A percentile compares a stretch with the other conserved stretches of the same genome.
Evolutionary conservation across 148 eudicot genomes (phyloP).

Genomic region (Polygonum aviculare): DNA sequence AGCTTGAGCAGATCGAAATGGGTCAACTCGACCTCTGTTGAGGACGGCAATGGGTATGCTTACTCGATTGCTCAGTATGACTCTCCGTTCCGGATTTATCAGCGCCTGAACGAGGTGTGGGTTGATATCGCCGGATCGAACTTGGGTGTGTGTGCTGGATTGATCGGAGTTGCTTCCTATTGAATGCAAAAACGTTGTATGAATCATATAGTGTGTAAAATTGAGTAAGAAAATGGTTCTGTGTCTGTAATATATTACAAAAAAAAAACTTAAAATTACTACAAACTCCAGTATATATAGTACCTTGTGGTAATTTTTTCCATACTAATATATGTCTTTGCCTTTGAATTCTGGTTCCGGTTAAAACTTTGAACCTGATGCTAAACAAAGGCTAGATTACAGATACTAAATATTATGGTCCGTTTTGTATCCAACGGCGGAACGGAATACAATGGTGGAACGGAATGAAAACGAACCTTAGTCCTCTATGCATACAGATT

Average conservation of each 20-base stretch:
- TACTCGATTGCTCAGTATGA: constrained; percentile 81
- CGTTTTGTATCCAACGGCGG: too few species aligned
- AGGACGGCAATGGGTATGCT: constrained; percentile 29
- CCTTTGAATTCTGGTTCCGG: too few species aligned
- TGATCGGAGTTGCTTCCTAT: background rate
- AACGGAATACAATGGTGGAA: too few species aligned
- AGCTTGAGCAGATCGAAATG: constrained; percentile 69
- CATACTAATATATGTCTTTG: background rate
- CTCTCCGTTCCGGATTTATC: constrained; percentile 46
- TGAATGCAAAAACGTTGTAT: background rate
- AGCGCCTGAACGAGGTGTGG: constrained; percentile 81
- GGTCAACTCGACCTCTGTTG: constrained; percentile 48
- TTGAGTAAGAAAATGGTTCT: background rate
- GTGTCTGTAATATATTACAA: background rate
- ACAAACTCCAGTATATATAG: background rate
- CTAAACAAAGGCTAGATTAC: too few species aligned
- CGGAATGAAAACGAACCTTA: too few species aligned
- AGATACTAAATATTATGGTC: too few species aligned
- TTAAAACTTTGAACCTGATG: too few species aligned
- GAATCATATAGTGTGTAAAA: too few species aligned
- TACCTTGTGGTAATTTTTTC: background rate
- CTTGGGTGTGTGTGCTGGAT: constrained; percentile 27
- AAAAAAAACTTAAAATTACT: background rate
- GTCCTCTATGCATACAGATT: too few species aligned
- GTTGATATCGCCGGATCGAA: constrained; percentile 42